Evolutionary conservation across 306 rosid species (phyloP).

Genomic region (Prunus fruticosa): DNA sequence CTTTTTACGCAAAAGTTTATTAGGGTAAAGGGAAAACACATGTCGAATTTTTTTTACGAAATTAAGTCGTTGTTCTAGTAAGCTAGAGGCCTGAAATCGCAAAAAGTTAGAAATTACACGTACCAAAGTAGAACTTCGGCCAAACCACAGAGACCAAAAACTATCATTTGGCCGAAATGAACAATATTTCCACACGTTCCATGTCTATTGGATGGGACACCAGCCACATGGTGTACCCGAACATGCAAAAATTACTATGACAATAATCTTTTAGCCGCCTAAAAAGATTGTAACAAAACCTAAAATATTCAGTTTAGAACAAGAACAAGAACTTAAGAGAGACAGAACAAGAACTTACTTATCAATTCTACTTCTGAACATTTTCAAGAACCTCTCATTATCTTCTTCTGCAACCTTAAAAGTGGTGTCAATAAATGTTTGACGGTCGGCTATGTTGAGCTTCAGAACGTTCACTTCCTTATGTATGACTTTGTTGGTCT

Average conservation of each 20-base stretch:
- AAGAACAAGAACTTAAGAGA: not conserved
- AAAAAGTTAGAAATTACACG: not conserved
- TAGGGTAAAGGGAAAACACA: no score
- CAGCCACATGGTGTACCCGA: no score
- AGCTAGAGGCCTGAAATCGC: not conserved
- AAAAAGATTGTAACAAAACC: no score
- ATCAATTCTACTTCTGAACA: slow-evolving; percentile 59
- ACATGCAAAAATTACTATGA: no score
- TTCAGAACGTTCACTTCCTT: slow-evolving; percentile 77
- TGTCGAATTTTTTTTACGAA: no score
- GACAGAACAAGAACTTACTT: slow-evolving; percentile 41
- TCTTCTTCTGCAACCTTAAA: slow-evolving; percentile 91
- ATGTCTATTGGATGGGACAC: no score
- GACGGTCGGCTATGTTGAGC: slow-evolving; percentile 60
- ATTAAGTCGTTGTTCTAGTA: not conserved
- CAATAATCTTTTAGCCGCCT: no score
- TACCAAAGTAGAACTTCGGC: not conserved
- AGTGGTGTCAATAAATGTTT: slow-evolving; percentile 63
- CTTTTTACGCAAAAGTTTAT: no score
- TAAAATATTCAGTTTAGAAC: no score
- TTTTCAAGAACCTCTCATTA: slow-evolving; percentile 70
- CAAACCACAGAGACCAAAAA: not conserved
- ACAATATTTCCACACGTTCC: no score
- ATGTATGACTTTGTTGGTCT: slow-evolving; percentile 27
- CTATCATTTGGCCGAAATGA: no score